Evolutionary conservation across 1,284 basidiomycete species (phyloP).

Genomic region (Tylopilus orsonianus): DNA sequence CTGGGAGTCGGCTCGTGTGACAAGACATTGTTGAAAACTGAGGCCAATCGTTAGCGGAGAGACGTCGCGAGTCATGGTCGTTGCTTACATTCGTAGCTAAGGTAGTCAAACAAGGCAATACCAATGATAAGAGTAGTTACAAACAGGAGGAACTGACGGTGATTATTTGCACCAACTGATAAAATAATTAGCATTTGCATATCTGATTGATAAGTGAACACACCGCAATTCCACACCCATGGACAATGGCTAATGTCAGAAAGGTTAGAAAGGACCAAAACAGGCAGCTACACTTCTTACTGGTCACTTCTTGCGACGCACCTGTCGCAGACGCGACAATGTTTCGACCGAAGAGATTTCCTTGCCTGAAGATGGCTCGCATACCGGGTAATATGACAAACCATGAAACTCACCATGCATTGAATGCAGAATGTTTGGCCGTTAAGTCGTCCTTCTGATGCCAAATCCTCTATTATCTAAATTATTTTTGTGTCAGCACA

Average conservation of each 20-base stretch:
- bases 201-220: constrained; percentile 30
- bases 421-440: constrained; percentile 95
- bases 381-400: not conserved
- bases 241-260: constrained; percentile 78
- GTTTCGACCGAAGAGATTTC: constrained; percentile 92
- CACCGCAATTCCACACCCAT: constrained; percentile 99
- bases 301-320: constrained; percentile 92
- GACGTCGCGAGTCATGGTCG: constrained; percentile 1
- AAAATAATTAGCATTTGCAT: constrained; percentile 6
- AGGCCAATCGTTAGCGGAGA: constrained; percentile 1
- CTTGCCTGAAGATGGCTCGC: constrained; percentile 53
- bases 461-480: constrained; percentile 87
- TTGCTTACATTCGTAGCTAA: constrained; percentile 76
- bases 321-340: constrained; percentile 89
- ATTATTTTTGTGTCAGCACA: constrained; percentile 1
- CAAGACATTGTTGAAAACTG: constrained; percentile 53
- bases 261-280: constrained; percentile 6
- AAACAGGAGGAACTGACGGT: constrained; percentile 93
- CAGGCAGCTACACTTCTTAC: constrained; percentile 47
- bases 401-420: constrained; percentile 68
- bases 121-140: constrained; percentile 83
- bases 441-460: constrained; percentile 84
- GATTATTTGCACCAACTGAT: constrained; percentile 90
- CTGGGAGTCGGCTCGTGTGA: constrained; percentile 47
- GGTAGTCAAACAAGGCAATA: constrained; percentile 78